Conservation (phyloP, 441 rosid genomes). For the Francoa sonchifolia region DNA sequence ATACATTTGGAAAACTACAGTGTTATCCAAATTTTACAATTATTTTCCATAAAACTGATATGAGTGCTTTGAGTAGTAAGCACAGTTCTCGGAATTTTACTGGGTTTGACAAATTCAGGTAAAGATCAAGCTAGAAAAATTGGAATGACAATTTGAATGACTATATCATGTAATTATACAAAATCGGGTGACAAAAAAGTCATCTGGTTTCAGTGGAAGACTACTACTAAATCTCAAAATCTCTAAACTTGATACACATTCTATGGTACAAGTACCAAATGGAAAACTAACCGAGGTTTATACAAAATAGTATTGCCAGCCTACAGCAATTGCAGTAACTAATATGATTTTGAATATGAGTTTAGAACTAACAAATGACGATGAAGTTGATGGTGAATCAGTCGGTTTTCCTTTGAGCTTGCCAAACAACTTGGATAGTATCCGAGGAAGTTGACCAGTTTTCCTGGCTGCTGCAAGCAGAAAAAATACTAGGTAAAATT, state of each 20-base stretch:
- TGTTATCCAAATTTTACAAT: no score
- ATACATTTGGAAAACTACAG: no score
- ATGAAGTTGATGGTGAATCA: slow-evolving; percentile 13
- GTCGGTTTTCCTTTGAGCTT: slow-evolving; percentile 41
- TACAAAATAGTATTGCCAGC: slow-evolving; percentile 45
- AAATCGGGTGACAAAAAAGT: slow-evolving; percentile 9
- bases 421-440: slow-evolving; percentile 37
- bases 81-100: no score
- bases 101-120: no score
- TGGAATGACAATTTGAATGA: background rate
- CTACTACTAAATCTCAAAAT: slow-evolving; percentile 4
- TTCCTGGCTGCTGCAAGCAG: slow-evolving; percentile 35
- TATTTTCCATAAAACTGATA: no score
- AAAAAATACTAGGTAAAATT: background rate
- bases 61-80: no score
- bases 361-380: slow-evolving; percentile 34
- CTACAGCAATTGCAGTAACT: slow-evolving; percentile 49
- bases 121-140: background rate
- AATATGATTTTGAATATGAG: slow-evolving; percentile 42
- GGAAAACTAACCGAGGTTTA: slow-evolving; percentile 8
- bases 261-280: slow-evolving; percentile 11
- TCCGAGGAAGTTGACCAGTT: slow-evolving; percentile 24
- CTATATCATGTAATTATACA: slow-evolving; percentile 15
- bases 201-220: slow-evolving; percentile 3
- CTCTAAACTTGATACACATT: slow-evolving; percentile 7